Percentiles rank a stretch among this genome's conserved stretches.
Conservation (phyloP, 2,329 filamentous ascomycete species). For the Amylocarpus encephaloides region DNA sequence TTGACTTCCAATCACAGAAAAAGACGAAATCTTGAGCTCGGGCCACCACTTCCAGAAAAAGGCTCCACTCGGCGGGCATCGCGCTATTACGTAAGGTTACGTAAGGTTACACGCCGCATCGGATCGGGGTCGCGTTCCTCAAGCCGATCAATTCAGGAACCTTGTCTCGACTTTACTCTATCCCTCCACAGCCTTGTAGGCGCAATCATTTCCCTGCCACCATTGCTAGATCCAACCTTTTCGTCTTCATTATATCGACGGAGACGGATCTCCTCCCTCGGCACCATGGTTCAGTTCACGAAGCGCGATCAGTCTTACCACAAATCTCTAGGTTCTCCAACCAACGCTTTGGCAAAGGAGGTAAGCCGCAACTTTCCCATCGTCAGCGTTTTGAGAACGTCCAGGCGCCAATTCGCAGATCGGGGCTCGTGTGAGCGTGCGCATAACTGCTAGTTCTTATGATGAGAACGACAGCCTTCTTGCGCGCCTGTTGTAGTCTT, state of each 20-base stretch:
- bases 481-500: not conserved
- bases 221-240: conserved; percentile 1
- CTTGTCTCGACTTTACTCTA: not conserved
- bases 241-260: not conserved
- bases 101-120: not conserved
- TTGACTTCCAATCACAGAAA: too few relatives aligned
- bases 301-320: conserved; percentile 50
- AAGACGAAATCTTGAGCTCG: too few relatives aligned
- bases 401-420: too few relatives aligned
- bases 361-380: conserved; percentile 38
- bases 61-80: not conserved
- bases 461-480: not conserved
- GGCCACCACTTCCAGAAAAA: too few relatives aligned
- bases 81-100: too few relatives aligned
- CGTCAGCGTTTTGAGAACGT: too few relatives aligned
- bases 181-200: not conserved
- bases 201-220: not conserved
- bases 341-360: conserved; percentile 63
- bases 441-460: not conserved
- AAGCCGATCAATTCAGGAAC: not conserved
- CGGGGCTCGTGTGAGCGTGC: too few relatives aligned
- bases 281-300: conserved; percentile 14
- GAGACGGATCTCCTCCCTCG: conserved; percentile 3
- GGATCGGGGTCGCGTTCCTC: not conserved
- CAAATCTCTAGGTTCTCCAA: conserved; percentile 59